Evolutionary conservation across 805 yeast genomes (phyloP).

Genomic region (Pichia heedii): DNA sequence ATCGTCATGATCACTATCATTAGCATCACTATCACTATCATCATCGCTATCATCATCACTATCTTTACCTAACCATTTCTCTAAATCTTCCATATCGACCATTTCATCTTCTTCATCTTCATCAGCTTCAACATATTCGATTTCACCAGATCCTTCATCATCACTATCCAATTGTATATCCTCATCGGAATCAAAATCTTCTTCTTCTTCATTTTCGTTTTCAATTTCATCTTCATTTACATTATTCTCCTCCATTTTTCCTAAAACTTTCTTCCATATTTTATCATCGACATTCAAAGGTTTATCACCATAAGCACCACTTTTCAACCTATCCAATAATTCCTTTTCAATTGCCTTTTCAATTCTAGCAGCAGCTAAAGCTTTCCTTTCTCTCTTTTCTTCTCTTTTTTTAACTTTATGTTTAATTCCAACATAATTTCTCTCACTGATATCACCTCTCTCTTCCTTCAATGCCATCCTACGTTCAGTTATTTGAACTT

Average conservation of each 20-base stretch:
- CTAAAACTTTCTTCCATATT: slow-evolving; percentile 91
- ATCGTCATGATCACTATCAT: slow-evolving; percentile 27
- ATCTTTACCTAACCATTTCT: slow-evolving; percentile 60
- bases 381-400: slow-evolving; percentile 90
- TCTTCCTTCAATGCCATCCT: slow-evolving; percentile 86
- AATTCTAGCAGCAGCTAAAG: slow-evolving; percentile 91
- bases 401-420: slow-evolving; percentile 95
- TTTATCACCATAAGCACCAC: slow-evolving; percentile 97
- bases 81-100: slow-evolving; percentile 89
- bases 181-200: slow-evolving; percentile 84
- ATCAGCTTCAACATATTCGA: slow-evolving; percentile 84
- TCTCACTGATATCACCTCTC: slow-evolving; percentile 37
- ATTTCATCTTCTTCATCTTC: slow-evolving; percentile 84
- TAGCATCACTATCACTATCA: slow-evolving; percentile 24
- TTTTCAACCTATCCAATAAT: slow-evolving; percentile 84
- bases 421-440: slow-evolving; percentile 86
- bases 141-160: slow-evolving; percentile 54
- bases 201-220: slow-evolving; percentile 58
- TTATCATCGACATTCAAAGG: slow-evolving; percentile 94
- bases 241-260: slow-evolving; percentile 51
- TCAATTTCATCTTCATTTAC: slow-evolving; percentile 45
- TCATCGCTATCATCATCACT: slow-evolving; percentile 24
- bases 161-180: slow-evolving; percentile 45
- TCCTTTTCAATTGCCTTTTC: slow-evolving; percentile 96
- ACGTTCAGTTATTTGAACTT: slow-evolving; percentile 92